A percentile compares a stretch with the other conserved stretches of the same genome.
Evolutionary conservation across 495 filamentous ascomycete species (phyloP).

Genomic region (Daldinia decipiens): DNA sequence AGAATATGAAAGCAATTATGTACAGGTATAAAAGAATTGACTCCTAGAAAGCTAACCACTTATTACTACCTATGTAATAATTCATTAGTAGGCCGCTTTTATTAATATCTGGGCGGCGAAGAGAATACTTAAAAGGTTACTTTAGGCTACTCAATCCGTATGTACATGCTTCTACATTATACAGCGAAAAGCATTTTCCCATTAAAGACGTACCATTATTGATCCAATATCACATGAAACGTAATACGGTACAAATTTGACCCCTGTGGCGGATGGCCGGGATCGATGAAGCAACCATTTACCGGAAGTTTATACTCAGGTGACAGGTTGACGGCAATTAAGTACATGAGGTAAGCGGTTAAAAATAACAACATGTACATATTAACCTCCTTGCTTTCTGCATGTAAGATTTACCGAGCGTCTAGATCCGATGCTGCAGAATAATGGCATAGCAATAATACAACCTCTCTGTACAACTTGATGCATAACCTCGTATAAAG

Average conservation of each 20-base stretch:
- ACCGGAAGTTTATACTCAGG: not conserved
- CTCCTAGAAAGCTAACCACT: not conserved
- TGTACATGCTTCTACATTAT: not conserved
- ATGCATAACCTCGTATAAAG: slow-evolving; percentile 34
- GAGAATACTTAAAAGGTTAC: not conserved
- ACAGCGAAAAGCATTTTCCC: not conserved
- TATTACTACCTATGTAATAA: no score
- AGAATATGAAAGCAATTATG: no score
- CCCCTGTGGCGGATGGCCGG: not conserved
- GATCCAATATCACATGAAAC: not conserved
- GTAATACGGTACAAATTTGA: not conserved
- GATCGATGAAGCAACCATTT: not conserved
- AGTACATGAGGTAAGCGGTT: not conserved
- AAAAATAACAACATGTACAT: not conserved
- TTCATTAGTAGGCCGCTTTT: not conserved
- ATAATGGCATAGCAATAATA: slow-evolving; percentile 5
- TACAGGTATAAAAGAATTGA: not conserved
- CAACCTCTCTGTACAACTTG: slow-evolving; percentile 16
- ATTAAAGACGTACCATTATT: not conserved
- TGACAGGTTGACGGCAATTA: slow-evolving; percentile 5
- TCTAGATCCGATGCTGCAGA: slow-evolving; percentile 28
- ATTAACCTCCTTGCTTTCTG: not conserved
- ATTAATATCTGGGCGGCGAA: not conserved
- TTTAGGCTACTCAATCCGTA: not conserved
- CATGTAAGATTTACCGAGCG: slow-evolving; percentile 21